These are phyloP conservation scores for Aphanomyces invadans DNA, from an alignment of 352 stramenopile genomes.

Conservation along the genomic window DNA sequence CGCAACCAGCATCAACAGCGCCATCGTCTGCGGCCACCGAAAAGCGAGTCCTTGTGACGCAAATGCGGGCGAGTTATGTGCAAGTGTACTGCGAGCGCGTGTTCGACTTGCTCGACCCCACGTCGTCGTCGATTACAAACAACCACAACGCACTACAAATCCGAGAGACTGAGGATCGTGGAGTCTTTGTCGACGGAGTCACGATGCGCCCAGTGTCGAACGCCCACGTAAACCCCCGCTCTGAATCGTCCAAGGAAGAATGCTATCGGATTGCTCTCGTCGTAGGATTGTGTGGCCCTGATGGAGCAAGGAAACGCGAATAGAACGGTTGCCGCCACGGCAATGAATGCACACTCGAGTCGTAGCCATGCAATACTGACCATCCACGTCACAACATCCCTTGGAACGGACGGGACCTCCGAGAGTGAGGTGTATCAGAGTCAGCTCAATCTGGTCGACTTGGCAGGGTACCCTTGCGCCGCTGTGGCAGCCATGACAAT, in stretches of 20 bases:
- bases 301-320: conserved; percentile 50
- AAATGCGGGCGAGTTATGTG: conserved; percentile 55
- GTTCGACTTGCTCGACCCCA: conserved; percentile 52
- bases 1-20: background rate
- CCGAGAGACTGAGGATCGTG: conserved; percentile 49
- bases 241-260: background rate
- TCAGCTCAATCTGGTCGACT: conserved; percentile 56
- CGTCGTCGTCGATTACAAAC: conserved; percentile 25
- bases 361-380: conserved; percentile 83
- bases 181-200: conserved; percentile 54
- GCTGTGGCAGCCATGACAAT: background rate
- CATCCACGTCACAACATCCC: conserved; percentile 62
- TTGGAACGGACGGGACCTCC: background rate
- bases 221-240: background rate
- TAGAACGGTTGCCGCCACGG: conserved; percentile 68
- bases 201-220: background rate
- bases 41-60: conserved; percentile 26
- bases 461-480: conserved; percentile 36
- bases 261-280: background rate
- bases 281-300: conserved; percentile 39
- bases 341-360: conserved; percentile 83
- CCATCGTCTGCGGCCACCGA: background rate
- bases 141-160: conserved; percentile 40
- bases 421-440: conserved; percentile 45
- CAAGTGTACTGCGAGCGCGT: conserved; percentile 81